Evolutionary conservation across 1,284 basidiomycete species (phyloP).

Genomic region (Trichosporon sp.): DNA sequence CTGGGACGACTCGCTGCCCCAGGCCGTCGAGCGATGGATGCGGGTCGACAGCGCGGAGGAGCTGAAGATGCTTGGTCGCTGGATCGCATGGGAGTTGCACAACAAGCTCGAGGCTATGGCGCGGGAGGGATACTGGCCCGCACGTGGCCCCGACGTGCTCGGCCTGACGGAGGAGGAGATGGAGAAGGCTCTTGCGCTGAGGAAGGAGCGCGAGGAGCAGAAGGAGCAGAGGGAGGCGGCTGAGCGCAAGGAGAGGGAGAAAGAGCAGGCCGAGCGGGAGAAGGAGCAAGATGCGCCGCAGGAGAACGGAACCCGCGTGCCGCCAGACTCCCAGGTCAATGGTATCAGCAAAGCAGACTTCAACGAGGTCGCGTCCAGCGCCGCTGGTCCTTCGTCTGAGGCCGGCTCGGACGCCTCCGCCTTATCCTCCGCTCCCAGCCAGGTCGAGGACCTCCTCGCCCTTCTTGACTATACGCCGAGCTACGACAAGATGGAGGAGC

Average conservation of each 20-base stretch:
- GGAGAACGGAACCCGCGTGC: background rate
- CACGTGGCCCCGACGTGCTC: background rate
- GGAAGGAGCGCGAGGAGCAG: conserved; percentile 41
- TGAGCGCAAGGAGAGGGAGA: conserved; percentile 38
- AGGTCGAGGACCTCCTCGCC: background rate
- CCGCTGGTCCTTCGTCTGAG: background rate
- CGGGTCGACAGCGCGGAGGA: conserved; percentile 27
- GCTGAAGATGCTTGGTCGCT: background rate
- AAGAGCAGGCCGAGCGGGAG: conserved; percentile 12
- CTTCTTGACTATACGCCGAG: background rate
- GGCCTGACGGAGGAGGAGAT: background rate
- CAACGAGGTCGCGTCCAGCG: background rate
- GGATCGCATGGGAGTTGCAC: background rate
- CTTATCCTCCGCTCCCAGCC: background rate
- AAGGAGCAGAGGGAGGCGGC: conserved; percentile 40
- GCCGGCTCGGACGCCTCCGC: background rate
- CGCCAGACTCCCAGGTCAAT: background rate
- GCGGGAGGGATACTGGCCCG: background rate
- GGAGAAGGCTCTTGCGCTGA: conserved; percentile 39
- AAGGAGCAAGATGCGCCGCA: background rate
- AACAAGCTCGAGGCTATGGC: background rate
- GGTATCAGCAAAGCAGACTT: background rate
- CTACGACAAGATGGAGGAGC: background rate
- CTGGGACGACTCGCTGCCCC: conserved; percentile 19
- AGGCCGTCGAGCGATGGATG: conserved; percentile 31